Evolutionary conservation across 192 early-diverging fungal genomes (phyloP).

Genomic region (Podila clonocystis): DNA sequence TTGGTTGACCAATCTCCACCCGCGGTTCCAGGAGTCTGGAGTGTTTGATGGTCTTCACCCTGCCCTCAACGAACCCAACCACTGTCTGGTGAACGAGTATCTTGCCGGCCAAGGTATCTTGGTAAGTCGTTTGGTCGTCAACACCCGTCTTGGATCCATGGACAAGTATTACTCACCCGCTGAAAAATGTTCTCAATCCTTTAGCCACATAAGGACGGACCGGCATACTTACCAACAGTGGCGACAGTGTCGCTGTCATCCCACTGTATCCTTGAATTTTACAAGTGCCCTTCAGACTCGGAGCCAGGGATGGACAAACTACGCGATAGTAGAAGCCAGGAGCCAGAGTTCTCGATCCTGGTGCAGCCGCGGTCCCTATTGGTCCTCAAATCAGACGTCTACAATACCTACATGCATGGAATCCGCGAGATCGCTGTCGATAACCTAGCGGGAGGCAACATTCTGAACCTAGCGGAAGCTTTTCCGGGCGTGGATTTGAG

Average conservation of each 20-base stretch:
- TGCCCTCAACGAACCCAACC: constrained; percentile 53
- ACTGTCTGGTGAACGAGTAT: constrained; percentile 64
- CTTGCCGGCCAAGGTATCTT: constrained; percentile 63
- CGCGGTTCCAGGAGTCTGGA: constrained; percentile 28
- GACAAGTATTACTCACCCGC: not conserved
- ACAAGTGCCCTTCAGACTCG: constrained; percentile 12
- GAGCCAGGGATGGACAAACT: not conserved
- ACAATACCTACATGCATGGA: constrained; percentile 57
- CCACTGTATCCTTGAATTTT: constrained; percentile 59
- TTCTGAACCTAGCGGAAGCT: constrained; percentile 39
- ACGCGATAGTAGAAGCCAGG: not conserved
- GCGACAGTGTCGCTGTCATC: constrained; percentile 59
- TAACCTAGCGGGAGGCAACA: constrained; percentile 28
- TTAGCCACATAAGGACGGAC: constrained; percentile 62
- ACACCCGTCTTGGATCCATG: not conserved
- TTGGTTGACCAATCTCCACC: constrained; percentile 48
- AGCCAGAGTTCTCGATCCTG: constrained; percentile 54
- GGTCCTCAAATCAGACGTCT: constrained; percentile 53
- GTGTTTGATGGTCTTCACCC: constrained; percentile 54
- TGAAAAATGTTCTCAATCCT: not conserved
- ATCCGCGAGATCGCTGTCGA: constrained; percentile 51
- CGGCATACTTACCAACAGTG: constrained; percentile 60
- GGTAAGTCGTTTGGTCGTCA: constrained; percentile 12
- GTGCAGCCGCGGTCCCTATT: constrained; percentile 55
- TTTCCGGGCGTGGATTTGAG: not conserved